Conservation (phyloP, 768 basidiomycete genomes). For the Tylopilus plumbeoviolaceoides region DNA sequence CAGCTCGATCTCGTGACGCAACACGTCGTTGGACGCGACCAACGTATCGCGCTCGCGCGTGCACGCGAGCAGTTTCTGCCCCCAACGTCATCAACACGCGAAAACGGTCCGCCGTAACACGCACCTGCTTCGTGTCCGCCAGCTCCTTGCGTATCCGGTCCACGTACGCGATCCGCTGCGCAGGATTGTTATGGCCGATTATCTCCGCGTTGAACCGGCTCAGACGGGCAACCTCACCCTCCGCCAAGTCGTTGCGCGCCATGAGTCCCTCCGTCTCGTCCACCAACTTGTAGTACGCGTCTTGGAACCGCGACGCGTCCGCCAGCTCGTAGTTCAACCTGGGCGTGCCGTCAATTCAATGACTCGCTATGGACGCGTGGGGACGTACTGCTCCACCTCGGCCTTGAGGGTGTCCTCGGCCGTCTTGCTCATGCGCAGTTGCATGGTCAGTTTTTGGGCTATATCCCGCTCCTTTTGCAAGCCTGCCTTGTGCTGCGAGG, state of each 20-base stretch:
- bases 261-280: conserved; percentile 63
- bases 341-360: conserved; percentile 9
- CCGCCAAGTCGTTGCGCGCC: conserved; percentile 69
- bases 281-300: conserved; percentile 62
- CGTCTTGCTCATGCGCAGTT: conserved; percentile 52
- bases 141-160: conserved; percentile 79
- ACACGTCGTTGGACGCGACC: conserved; percentile 40
- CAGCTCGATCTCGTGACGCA: conserved; percentile 52
- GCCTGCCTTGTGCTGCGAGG: conserved; percentile 31
- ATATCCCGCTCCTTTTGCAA: conserved; percentile 47
- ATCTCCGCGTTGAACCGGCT: conserved; percentile 84
- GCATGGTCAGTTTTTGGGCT: conserved; percentile 43
- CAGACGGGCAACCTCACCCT: conserved; percentile 73
- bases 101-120: conserved; percentile 19
- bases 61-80: conserved; percentile 47
- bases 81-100: neutral
- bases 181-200: conserved; percentile 77
- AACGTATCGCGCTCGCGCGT: conserved; percentile 47
- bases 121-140: conserved; percentile 75
- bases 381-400: conserved; percentile 64
- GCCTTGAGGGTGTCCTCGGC: conserved; percentile 65
- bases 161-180: conserved; percentile 83
- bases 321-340: conserved; percentile 50
- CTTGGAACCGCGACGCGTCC: conserved; percentile 61
- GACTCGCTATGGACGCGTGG: neutral